A percentile compares a stretch with the other conserved stretches of the same genome.
Conservation (phyloP, 148 eudicot genomes). For the Fagopyrum homotropicum region DNA sequence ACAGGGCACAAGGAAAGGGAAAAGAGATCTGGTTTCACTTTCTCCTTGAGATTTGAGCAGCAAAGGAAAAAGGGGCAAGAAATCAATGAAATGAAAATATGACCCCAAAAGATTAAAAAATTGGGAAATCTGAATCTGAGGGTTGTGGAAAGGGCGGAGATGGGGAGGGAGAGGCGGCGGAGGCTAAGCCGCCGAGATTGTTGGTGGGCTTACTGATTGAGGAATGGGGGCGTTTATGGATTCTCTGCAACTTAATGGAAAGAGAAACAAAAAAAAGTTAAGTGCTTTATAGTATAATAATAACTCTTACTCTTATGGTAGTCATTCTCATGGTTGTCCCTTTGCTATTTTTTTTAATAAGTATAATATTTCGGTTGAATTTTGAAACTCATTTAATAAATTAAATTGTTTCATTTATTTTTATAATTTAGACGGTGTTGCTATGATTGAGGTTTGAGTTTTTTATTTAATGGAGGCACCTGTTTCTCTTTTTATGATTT, state of each 20-base stretch:
- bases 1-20: background rate
- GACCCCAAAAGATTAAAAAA: background rate
- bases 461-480: background rate
- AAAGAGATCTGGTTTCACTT: background rate
- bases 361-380: background rate
- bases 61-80: background rate
- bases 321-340: background rate
- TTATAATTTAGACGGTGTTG: background rate
- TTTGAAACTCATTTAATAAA: background rate
- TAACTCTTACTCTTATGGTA: background rate
- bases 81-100: background rate
- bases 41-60: constrained; percentile 6
- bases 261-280: background rate
- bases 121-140: constrained; percentile 1
- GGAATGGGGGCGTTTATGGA: constrained; percentile 11
- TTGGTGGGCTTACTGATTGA: constrained; percentile 11
- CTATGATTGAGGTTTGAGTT: background rate
- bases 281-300: background rate
- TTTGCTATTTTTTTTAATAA: background rate
- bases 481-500: background rate
- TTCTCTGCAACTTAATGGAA: constrained; percentile 13
- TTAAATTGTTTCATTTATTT: background rate
- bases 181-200: constrained; percentile 9
- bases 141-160: background rate
- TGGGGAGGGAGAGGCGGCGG: background rate